These are phyloP conservation scores for Pelomyxa schiedti DNA, from an alignment of 78 protist species.

Conservation along the genomic window DNA sequence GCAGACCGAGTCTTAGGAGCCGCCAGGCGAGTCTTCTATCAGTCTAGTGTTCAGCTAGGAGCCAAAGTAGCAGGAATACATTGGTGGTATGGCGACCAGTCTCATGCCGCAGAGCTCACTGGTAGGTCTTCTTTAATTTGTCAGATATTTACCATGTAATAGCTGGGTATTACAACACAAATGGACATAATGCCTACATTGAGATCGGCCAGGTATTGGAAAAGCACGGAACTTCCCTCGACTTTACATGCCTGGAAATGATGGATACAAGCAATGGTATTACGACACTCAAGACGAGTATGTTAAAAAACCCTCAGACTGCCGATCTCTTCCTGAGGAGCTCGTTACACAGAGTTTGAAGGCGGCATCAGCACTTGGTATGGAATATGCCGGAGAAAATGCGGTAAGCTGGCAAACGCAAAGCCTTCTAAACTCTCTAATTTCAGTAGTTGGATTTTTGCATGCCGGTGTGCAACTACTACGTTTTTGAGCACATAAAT, in stretches of 20 bases:
- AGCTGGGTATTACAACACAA: background rate
- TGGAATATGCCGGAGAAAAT: background rate
- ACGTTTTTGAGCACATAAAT: background rate
- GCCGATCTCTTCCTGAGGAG: background rate
- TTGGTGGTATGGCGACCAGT: slow-evolving; percentile 62
- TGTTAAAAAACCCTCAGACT: too few species aligned
- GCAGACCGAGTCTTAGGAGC: slow-evolving; percentile 22
- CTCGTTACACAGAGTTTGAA: background rate
- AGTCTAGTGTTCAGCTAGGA: background rate
- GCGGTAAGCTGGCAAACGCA: too few species aligned
- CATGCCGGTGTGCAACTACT: background rate
- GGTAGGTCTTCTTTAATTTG: too few species aligned
- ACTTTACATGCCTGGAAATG: background rate
- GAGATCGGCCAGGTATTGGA: background rate
- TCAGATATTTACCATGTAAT: too few species aligned
- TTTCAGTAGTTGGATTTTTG: background rate
- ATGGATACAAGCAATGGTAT: background rate
- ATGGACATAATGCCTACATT: background rate
- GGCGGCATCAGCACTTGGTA: background rate
- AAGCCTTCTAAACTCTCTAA: too few species aligned
- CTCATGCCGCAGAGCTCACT: slow-evolving; percentile 83
- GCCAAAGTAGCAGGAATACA: slow-evolving; percentile 80
- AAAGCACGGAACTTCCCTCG: background rate
- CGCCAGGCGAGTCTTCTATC: slow-evolving; percentile 8
- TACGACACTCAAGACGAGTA: too few species aligned